Base-by-base conservation (phyloP, 257 asterid genomes). In the Rubia yunnanensis region DNA sequence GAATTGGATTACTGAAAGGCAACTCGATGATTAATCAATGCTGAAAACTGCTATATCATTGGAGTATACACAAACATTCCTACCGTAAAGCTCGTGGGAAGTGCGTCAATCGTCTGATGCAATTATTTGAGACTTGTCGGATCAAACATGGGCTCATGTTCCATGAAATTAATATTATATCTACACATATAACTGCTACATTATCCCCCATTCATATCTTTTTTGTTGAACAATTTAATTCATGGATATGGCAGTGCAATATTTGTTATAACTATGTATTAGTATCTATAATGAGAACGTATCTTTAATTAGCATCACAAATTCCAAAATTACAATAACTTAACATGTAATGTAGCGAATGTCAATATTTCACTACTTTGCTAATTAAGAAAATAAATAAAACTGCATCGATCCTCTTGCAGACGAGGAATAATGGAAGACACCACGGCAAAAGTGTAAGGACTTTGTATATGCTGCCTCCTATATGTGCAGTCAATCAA, bases 111-210 rank as follows among this genome's bases (percentile, higher is more conserved):
- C 23, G 48, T 38, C 35, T 10, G 36, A 13, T 63, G 10, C 27
- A 20, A 63, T 63, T 63, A 63, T 63, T 44, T 65, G 70, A 36
- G 4, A 38, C 60, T 22, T 52, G 70, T 65, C 70, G 3, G 70
- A 52, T 52, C 61, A 52, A 65, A 54, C 69, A 65, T 50, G 70
- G 34, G 60, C 70, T 32, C 61, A 65, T 65, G 70, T 65, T 56
- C 24, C 57, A 50, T 50, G 14, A 50, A 50, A 50, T n/a, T n/a
- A n/a, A n/a, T n/a, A n/a, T n/a, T n/a, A n/a, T n/a, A n/a, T n/a
- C n/a, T n/a, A n/a, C n/a, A n/a, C n/a, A n/a, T n/a, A n/a, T n/a
- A n/a, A n/a, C n/a, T n/a, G n/a, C n/a, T n/a, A n/a, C n/a, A n/a
- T n/a, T n/a, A n/a, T n/a, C n/a, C n/a, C n/a, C n/a, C n/a, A n/a